Conservation (phyloP, 768 basidiomycete genomes). For the Pulveroboletus sp. region DNA sequence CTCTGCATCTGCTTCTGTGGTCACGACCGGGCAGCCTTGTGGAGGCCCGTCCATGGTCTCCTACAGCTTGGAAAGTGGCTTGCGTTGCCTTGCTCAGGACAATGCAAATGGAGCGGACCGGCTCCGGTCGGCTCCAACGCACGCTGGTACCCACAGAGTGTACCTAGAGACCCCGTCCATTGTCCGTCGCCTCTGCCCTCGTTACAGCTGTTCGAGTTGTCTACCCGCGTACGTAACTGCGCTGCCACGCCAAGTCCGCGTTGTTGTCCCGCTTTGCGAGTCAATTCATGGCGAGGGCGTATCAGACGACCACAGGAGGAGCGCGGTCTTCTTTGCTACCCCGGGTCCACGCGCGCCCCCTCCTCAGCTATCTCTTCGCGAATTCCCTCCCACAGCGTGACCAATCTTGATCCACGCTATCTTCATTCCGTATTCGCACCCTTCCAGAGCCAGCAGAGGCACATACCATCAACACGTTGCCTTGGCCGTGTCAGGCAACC, state of each 20-base stretch:
- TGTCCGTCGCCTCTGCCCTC: constrained; percentile 3
- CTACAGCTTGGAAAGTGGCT: constrained; percentile 15
- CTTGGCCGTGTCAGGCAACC: constrained; percentile 29
- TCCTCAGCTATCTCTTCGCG: constrained; percentile 16
- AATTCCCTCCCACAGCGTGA: constrained; percentile 17
- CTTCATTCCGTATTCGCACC: constrained; percentile 25
- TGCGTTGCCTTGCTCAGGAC: constrained; percentile 8
- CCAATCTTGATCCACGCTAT: constrained; percentile 30
- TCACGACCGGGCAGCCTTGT: constrained; percentile 8
- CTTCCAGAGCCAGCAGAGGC: constrained; percentile 20
- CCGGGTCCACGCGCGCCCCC: constrained; percentile 11
- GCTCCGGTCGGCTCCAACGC: background rate
- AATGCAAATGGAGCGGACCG: constrained; percentile 4
- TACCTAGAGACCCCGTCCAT: background rate
- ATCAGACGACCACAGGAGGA: background rate
- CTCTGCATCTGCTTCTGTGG: constrained; percentile 7
- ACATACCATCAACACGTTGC: constrained; percentile 32
- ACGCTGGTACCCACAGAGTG: too few species aligned
- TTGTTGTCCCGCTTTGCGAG: constrained; percentile 10
- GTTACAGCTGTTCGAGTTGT: constrained; percentile 7
- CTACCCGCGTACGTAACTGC: constrained; percentile 22
- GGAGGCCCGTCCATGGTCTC: constrained; percentile 22
- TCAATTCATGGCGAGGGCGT: background rate
- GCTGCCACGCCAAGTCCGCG: constrained; percentile 23
- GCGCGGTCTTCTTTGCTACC: constrained; percentile 8